Base-by-base conservation (phyloP, 2,329 filamentous ascomycete species). In the Endocalyx cinctus region DNA sequence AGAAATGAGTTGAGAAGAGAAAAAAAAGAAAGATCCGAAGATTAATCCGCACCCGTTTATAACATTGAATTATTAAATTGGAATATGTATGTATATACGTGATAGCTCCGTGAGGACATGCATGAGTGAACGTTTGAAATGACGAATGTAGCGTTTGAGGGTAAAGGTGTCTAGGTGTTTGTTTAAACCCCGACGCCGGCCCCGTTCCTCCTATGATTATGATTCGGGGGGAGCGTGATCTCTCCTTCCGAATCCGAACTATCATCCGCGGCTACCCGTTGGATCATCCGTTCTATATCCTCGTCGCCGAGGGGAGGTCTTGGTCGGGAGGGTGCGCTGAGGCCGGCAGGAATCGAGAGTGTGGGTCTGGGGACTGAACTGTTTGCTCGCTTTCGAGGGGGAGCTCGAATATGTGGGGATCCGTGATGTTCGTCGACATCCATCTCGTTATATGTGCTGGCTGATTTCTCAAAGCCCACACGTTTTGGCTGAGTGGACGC, bases 241-340 rank as follows among this genome's bases (percentile, higher is more conserved):
- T 78, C 74, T 19, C 68, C 69, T 18, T 78, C 74, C 12, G 75
- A 76, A 27, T 76, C 74, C 13, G 72, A 75, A 35, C 71, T 66
- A 27, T 69, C 70, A n/a, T 59, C 60, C 19, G 66, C 69, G 3
- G 63, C 68, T 3, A 64, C 71, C 22, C 64, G 63, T 36, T 78
- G 74, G 25, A 79, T 57, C 69, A 79, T 76, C 23, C 66, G 62
- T 37, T 79, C 74, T 35, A 79, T 74, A 25, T 79, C 74, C 26
- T 72, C 72, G 23, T 77, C 73, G 3, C 61, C 62, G 25, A 78
- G 44, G 5, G 58, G 52, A n/a, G 62, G 52, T 46, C 67, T 52
- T 37, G 65, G 50, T 46, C 64, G 58, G 5, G 56, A 52, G 6
- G 56, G 45, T 14, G 53, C 58, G 5, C 65, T 63, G 6, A 77